Base-by-base conservation (phyloP, 2,329 filamentous ascomycete species). In the Aureobasidium sp. region DNA sequence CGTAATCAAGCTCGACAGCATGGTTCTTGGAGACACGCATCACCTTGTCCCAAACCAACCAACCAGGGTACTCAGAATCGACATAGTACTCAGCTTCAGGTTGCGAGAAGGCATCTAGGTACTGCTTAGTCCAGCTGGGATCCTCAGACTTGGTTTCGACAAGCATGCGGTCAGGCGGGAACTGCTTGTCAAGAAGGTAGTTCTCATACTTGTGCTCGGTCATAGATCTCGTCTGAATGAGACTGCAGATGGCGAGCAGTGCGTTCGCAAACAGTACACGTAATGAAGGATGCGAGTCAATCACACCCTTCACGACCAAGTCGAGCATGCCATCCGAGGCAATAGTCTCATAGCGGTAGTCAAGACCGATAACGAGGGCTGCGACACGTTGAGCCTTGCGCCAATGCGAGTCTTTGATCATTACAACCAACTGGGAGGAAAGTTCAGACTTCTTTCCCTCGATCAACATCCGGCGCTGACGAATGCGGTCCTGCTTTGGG, bases 21-120 rank as follows among this genome's bases (percentile, higher is more conserved):
- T 88, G 86, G 2, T 88, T 84, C 63, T 85, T 84, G 71, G 87
- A 91, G 0, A 87, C 94, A 15, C 85, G 86, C 78, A 97, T 93
- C 33, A 81, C 84, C 73, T 94, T 90, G 57, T 88, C 88, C 94
- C 94, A 99, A 0, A 95, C 91, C 19, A 99, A 81, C 95, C 95
- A 99, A 33, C 94, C 94, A 4, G 93, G 90, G 70, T 95, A 89
- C 70, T 97, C 93, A 59, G 85, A 83, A 70, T 99, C 94, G 47
- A 97, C 85, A 71, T 92, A 95, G 72, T 95, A 96, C 64, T 95
- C 86, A 0, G 90, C 86, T 33, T 85, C 86, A 6, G 87, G 85
- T 50, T 88, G 81, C 10, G 86, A 85, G 71, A 99, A 99, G 23
- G 84, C 81, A 1, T 84, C 81, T 0, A 99, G 78, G 69, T 90